A percentile compares a stretch with the other conserved stretches of the same genome.
Evolutionary conservation across 1,284 basidiomycete genomes (phyloP).

Genomic region (Malassezia slooffiae): DNA sequence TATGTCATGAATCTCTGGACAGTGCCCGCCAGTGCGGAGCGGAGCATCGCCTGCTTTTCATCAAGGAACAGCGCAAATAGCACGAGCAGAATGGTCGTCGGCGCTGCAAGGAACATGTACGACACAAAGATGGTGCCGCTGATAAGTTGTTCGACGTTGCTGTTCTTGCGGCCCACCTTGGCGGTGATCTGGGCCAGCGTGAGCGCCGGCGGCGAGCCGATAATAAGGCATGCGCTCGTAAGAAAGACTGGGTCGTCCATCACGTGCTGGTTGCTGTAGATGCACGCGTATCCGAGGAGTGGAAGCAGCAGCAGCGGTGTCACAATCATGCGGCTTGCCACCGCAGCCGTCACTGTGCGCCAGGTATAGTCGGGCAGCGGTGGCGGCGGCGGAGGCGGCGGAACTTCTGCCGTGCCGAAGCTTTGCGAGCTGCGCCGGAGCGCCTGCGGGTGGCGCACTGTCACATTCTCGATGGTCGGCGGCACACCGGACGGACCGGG

Average conservation of each 20-base stretch:
- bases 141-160: conserved; percentile 80
- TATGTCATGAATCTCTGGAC: neutral
- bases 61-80: conserved; percentile 33
- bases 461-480: too few relatives aligned
- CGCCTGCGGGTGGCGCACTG: neutral
- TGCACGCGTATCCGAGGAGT: conserved; percentile 30
- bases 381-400: neutral
- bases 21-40: neutral
- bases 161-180: conserved; percentile 60
- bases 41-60: conserved; percentile 24
- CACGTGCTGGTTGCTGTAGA: conserved; percentile 18
- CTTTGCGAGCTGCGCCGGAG: neutral
- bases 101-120: conserved; percentile 38
- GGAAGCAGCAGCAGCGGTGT: conserved; percentile 60
- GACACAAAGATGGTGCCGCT: conserved; percentile 50
- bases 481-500: neutral
- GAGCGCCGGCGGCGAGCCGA: conserved; percentile 65
- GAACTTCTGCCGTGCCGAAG: too few relatives aligned
- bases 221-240: conserved; percentile 62
- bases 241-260: conserved; percentile 63
- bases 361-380: conserved; percentile 43
- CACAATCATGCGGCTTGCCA: conserved; percentile 70
- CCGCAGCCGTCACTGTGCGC: conserved; percentile 66
- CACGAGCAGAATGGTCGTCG: conserved; percentile 36
- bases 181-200: conserved; percentile 63